Base-by-base conservation (phyloP, 2,329 filamentous ascomycete species). In the Fusarium neocosmosporiellum region DNA sequence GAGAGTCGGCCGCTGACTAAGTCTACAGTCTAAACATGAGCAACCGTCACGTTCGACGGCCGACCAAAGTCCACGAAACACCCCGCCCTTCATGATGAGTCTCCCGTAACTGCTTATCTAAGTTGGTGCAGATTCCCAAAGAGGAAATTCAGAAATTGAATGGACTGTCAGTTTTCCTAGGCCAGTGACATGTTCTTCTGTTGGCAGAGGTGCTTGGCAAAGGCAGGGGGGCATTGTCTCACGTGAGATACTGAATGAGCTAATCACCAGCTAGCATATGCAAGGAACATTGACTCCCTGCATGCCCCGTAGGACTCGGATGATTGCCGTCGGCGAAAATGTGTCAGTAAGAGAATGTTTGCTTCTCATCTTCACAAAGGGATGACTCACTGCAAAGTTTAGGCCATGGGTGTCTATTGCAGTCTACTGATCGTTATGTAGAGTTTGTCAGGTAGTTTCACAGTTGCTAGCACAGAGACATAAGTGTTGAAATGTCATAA, bases 401-500 rank as follows among this genome's bases (percentile, higher is more conserved):
- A 55, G 53, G 18, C 22, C 36, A 50, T 46, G 43, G 6, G 43
- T 18, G 43, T 46, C 43, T 46, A 46, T 46, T 46, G 22, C 43
- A 27, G 43, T 27, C 5, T 43, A 43, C 22, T 46, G 43, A 46
- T 46, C 22, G 22, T 4, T 46, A 18, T 27, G 43, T 16, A n/a
- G 43, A 46, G 7, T 27, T 24, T 24, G 43, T 46, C 43, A 34
- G 31, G 7, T 33, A 16, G 18, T 53, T 22, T 58, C 48, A 61
- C 68, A 43, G 5, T 9, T 43, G 1, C 43, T 27, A 27, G 39
- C 33, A 9, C 22, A 13, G 43, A 27, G 43, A 46, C 43, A 24
- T 10, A 24, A 37, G 9, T 36, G 3, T 37, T 37, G 37, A 43
- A 48, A 65, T 46, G 63, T 69, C 66, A 72, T 63, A 70, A 74